Evolutionary conservation across 2,329 filamentous ascomycete species (phyloP).

Genomic region (Raffaelea arxii): DNA sequence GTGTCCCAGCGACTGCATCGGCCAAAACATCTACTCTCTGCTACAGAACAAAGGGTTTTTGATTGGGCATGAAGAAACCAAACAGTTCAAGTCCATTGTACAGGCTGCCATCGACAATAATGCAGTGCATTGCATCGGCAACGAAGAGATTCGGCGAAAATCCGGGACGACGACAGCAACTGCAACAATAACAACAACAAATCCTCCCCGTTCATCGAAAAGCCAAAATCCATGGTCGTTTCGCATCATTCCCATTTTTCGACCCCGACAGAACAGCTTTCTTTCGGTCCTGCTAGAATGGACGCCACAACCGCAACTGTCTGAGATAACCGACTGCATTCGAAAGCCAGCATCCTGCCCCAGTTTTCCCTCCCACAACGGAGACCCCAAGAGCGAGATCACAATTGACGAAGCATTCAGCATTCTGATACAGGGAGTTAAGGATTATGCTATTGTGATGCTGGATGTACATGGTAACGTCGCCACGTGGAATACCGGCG

Average conservation of each 20-base stretch:
- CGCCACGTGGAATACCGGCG: slow-evolving; percentile 48
- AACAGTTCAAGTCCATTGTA: too few species aligned
- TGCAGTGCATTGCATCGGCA: too few species aligned
- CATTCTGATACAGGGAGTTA: slow-evolving; percentile 51
- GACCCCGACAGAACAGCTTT: slow-evolving; percentile 17
- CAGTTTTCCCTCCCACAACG: neutral
- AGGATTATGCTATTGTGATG: slow-evolving; percentile 55
- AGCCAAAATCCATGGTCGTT: slow-evolving; percentile 22
- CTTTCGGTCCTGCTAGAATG: slow-evolving; percentile 23
- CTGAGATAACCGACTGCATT: neutral
- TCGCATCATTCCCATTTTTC: slow-evolving; percentile 22
- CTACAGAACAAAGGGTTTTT: slow-evolving; percentile 18
- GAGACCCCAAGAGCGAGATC: neutral
- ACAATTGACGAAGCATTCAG: slow-evolving; percentile 38
- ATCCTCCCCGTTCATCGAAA: too few species aligned
- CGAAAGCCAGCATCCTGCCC: neutral
- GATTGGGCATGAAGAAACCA: slow-evolving; percentile 16
- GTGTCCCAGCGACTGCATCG: slow-evolving; percentile 16
- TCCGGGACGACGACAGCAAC: too few species aligned
- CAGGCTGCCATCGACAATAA: too few species aligned
- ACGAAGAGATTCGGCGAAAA: too few species aligned
- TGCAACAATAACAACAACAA: too few species aligned
- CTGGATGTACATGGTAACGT: slow-evolving; percentile 45
- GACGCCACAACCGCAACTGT: slow-evolving; percentile 7
- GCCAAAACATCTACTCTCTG: slow-evolving; percentile 18